Percentiles rank a stretch among this genome's conserved stretches.
These are phyloP conservation scores for Grifola frondosa DNA, from an alignment of 1,284 basidiomycete genomes.

Conservation along the genomic window DNA sequence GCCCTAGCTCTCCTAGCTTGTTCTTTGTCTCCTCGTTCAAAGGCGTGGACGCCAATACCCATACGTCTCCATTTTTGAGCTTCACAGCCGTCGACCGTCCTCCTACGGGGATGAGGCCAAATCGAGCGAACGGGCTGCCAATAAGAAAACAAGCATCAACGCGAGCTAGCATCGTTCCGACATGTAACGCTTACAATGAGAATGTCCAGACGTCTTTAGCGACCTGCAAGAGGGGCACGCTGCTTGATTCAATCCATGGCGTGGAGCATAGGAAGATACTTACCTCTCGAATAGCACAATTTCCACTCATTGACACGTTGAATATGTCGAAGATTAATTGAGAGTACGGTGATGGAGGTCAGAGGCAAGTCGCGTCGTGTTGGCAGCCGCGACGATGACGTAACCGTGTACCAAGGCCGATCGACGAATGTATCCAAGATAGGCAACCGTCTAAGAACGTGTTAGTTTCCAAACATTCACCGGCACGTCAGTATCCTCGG, in stretches of 20 bases:
- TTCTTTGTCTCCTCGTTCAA: slow-evolving; percentile 70
- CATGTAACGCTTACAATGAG: slow-evolving; percentile 50
- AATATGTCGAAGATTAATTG: too few relatives aligned
- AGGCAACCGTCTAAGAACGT: too few relatives aligned
- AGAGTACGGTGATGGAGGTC: too few relatives aligned
- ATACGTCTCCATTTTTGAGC: slow-evolving; percentile 71
- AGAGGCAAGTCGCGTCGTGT: too few relatives aligned
- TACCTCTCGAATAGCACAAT: slow-evolving; percentile 14
- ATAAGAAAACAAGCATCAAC: background rate
- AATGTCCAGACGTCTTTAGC: slow-evolving; percentile 69
- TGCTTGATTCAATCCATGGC: background rate
- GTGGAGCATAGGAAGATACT: too few relatives aligned
- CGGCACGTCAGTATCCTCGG: too few relatives aligned
- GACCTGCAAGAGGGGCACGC: slow-evolving; percentile 44
- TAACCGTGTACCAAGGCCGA: too few relatives aligned
- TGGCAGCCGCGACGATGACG: too few relatives aligned
- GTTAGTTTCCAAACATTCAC: too few relatives aligned
- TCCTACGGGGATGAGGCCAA: slow-evolving; percentile 70
- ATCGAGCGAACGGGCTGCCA: slow-evolving; percentile 68
- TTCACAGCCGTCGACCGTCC: slow-evolving; percentile 84
- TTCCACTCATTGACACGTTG: slow-evolving; percentile 1
- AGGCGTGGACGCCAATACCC: slow-evolving; percentile 86
- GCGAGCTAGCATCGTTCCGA: background rate
- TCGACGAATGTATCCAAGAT: too few relatives aligned
- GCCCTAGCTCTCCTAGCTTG: slow-evolving; percentile 72